Evolutionary conservation across 208 protist genomes (phyloP).

Genomic region (Trypanosoma platydactyli): DNA sequence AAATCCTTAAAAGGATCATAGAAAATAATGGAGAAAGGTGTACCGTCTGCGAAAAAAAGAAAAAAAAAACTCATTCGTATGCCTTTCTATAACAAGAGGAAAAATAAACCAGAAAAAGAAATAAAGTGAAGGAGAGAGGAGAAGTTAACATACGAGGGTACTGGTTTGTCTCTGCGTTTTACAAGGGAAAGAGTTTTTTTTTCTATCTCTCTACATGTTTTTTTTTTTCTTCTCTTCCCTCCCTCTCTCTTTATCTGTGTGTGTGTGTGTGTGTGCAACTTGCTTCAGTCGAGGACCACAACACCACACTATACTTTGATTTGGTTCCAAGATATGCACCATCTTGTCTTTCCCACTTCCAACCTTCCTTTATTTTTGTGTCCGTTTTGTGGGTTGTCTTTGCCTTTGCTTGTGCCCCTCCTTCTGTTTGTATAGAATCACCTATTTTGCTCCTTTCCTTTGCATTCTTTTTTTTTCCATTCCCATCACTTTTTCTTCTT

Average conservation of each 20-base stretch:
- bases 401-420: neutral
- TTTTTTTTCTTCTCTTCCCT: neutral
- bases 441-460: slow-evolving; percentile 6
- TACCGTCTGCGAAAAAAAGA: neutral
- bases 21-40: neutral
- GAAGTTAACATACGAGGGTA: too few relatives aligned
- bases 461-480: neutral
- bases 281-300: too few relatives aligned
- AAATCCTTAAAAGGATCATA: slow-evolving; percentile 1
- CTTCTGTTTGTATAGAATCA: too few relatives aligned
- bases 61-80: neutral
- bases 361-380: slow-evolving; percentile 12
- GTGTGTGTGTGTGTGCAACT: neutral
- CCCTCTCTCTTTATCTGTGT: neutral
- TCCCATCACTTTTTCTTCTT: neutral
- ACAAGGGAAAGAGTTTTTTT: neutral
- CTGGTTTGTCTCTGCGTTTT: neutral
- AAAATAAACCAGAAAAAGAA: neutral
- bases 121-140: neutral
- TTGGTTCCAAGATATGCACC: too few relatives aligned
- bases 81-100: neutral
- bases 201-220: neutral
- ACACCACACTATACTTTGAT: too few relatives aligned
- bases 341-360: neutral
- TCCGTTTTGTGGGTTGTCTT: neutral